Base-by-base conservation (phyloP, 352 stramenopile genomes). In the Pythium diclinum region DNA sequence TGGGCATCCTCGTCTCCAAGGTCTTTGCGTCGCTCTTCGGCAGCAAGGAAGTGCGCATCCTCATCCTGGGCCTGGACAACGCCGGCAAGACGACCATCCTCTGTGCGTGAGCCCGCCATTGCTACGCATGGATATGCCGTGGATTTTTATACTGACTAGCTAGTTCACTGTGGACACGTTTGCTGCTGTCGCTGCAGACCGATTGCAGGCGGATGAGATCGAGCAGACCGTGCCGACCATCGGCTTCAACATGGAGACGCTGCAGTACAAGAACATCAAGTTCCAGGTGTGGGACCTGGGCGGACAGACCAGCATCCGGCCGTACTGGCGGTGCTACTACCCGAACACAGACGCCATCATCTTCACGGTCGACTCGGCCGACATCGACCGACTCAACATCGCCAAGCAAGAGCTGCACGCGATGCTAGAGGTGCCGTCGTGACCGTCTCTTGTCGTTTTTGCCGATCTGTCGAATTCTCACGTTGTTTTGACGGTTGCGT, bases 81-180 rank as follows among this genome's bases (percentile, higher is more conserved):
- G 97, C 98, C 34, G 98, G 98, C 48, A 99, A 99, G 80, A 99
- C 98, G 7, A 99, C 98, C 8, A 99, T 99, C 68, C 83, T 99
- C 40, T 99, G 85, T 94, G 88, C 69, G 83, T 90, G 25, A 13
- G 21, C 28, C 17, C 17, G 21, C 44, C 44, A 51, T 28, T 14
- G 9, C 44, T 28, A 10, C 7, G 17, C 6, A 13, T 28, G 10
- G 13, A 42, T 42, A 42, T 42, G 36, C 2, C 11, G 36, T 17
- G 16, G 36, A 10, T 28, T 28, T 28, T 28, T 28, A 42, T 42
- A 59, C 38, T 28, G 30, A 53, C 6, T 46, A 16, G 28, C 23
- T 55, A 6, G 51, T 21, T 3, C n/a, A 36, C n/a, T 34, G 8
- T 23, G 33, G 38, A 38, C 63, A 4, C 66, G 16, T 13, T n/a